phyloP scores from a whole-genome alignment of 2,329 filamentous ascomycete genomes.

The Ophiostoma ips region DNA sequence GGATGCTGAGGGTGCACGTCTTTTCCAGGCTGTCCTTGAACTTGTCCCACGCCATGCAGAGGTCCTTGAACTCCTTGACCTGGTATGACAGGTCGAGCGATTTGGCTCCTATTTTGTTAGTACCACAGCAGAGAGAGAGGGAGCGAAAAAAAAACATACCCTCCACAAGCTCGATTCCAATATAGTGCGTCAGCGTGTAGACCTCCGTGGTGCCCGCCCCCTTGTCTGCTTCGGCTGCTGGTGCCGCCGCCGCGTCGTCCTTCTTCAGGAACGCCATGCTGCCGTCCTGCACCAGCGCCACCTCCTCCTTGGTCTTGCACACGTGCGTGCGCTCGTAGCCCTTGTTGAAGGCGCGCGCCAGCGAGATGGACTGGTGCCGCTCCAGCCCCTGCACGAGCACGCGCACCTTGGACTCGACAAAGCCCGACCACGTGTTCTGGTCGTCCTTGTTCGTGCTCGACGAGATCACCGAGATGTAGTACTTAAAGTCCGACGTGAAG shows the following conservation, averaged over 20 bases:
- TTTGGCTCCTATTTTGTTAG: constrained; percentile 39
- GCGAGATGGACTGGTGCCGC: constrained; percentile 59
- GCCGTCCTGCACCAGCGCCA: constrained; percentile 40
- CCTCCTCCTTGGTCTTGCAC: constrained; percentile 39
- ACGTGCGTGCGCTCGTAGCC: constrained; percentile 73
- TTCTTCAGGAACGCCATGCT: constrained; percentile 34
- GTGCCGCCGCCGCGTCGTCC: too few species aligned
- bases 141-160: constrained; percentile 36
- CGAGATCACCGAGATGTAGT: constrained; percentile 81
- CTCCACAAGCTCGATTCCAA: constrained; percentile 68
- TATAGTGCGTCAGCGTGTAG: constrained; percentile 88
- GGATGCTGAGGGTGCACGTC: constrained; percentile 52
- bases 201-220: constrained; percentile 29
- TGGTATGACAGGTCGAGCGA: constrained; percentile 66
- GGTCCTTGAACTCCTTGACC: constrained; percentile 74
- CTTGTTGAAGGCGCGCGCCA: constrained; percentile 88
- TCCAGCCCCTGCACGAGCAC: constrained; percentile 75
- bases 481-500: constrained; percentile 86
- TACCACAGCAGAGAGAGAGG: constrained; percentile 21
- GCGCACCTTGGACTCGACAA: constrained; percentile 86
- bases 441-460: constrained; percentile 72
- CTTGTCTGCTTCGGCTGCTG: background rate
- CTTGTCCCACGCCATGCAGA: constrained; percentile 61
- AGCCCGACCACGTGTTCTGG: constrained; percentile 76
- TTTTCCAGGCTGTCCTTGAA: constrained; percentile 58